Evolutionary conservation across 108 stramenopile species (phyloP).

Genomic region (Nannochloropsis salina): DNA sequence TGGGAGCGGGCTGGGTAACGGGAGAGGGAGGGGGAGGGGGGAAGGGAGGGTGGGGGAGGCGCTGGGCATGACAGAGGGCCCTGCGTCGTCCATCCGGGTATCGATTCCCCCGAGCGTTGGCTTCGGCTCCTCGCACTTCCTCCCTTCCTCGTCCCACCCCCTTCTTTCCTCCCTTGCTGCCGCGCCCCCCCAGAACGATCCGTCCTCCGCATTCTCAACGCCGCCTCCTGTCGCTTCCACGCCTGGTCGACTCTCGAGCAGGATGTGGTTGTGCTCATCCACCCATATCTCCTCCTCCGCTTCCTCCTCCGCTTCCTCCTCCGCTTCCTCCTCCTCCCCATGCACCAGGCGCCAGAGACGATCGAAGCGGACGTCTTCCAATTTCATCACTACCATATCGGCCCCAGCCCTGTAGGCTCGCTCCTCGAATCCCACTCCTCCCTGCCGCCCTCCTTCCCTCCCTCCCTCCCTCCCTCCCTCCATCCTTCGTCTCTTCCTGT

Average conservation of each 20-base stretch:
- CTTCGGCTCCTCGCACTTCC: neutral
- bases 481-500: too few species aligned
- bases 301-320: too few species aligned
- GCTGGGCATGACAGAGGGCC: too few species aligned
- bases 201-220: too few species aligned
- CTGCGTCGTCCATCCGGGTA: neutral
- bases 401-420: neutral
- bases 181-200: too few species aligned
- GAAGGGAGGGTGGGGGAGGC: neutral
- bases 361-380: neutral
- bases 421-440: neutral
- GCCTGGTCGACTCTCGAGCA: too few species aligned
- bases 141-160: neutral
- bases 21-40: neutral
- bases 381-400: neutral
- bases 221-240: neutral
- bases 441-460: neutral
- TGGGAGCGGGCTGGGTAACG: neutral
- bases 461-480: neutral
- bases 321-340: too few species aligned
- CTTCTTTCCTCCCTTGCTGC: constrained; percentile 19
- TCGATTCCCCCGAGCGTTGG: neutral
- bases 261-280: too few species aligned
- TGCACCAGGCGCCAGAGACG: too few species aligned
- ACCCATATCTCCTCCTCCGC: too few species aligned